Conservation (phyloP, 768 basidiomycete species). For the Hypsizygus marmoreus region DNA sequence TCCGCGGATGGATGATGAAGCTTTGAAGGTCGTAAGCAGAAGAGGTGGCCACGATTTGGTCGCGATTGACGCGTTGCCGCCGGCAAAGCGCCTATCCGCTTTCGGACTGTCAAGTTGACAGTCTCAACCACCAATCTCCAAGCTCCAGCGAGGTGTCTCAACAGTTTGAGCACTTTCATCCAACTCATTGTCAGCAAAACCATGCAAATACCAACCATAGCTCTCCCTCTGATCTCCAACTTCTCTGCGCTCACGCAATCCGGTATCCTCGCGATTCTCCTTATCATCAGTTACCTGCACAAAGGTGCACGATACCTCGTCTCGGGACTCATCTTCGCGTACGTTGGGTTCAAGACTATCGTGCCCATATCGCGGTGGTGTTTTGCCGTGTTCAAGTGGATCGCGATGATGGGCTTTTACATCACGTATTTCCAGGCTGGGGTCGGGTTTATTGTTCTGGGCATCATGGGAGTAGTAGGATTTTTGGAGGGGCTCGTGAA, state of each 20-base stretch:
- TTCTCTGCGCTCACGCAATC: slow-evolving; percentile 33
- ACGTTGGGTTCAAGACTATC: slow-evolving; percentile 28
- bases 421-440: slow-evolving; percentile 12
- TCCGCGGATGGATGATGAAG: too few species aligned
- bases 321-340: slow-evolving; percentile 20
- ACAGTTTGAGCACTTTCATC: too few species aligned
- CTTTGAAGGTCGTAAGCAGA: too few species aligned
- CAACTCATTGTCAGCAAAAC: not conserved
- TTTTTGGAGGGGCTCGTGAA: slow-evolving; percentile 14
- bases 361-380: slow-evolving; percentile 1
- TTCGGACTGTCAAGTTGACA: too few species aligned
- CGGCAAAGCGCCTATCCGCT: too few species aligned
- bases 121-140: too few species aligned
- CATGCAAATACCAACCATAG: slow-evolving; percentile 22
- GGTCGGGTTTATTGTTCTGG: slow-evolving; percentile 23
- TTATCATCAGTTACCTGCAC: slow-evolving; percentile 30
- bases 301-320: slow-evolving; percentile 24
- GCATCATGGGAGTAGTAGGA: slow-evolving; percentile 9
- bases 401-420: slow-evolving; percentile 18
- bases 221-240: slow-evolving; percentile 25
- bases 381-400: slow-evolving; percentile 11
- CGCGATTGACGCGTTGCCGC: too few species aligned
- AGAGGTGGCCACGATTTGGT: too few species aligned
- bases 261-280: slow-evolving; percentile 24
- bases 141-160: too few species aligned